Conservation (phyloP, 176 grass and related monocot genomes). For the Musa itinerans region DNA sequence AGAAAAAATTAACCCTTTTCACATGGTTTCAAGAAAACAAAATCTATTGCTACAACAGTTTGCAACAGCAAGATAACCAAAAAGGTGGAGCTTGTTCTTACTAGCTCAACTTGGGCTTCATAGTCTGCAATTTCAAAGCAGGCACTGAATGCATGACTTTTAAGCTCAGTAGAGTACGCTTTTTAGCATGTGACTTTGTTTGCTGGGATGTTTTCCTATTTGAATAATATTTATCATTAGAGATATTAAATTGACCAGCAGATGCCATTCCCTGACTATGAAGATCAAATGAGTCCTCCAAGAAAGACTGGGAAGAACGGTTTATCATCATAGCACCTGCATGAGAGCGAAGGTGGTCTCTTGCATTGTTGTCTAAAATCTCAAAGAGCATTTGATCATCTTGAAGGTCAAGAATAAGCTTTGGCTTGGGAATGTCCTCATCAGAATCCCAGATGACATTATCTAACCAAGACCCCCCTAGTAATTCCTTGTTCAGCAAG, state of each 20-base stretch:
- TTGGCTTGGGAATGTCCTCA: conserved; percentile 57
- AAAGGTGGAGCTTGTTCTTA: conserved; percentile 28
- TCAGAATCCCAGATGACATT: conserved; percentile 74
- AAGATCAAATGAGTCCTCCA: conserved; percentile 43
- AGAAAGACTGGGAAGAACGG: conserved; percentile 44
- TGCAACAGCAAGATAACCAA: neutral
- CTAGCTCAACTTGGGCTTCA: conserved; percentile 80
- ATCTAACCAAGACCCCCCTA: conserved; percentile 81
- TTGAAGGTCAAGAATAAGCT: conserved; percentile 86
- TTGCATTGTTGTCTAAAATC: conserved; percentile 67
- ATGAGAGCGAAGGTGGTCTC: conserved; percentile 70
- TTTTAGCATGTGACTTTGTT: conserved; percentile 86
- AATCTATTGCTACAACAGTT: neutral
- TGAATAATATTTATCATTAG: conserved; percentile 94
- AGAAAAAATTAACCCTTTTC: neutral
- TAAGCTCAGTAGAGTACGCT: conserved; percentile 56
- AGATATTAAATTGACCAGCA: conserved; percentile 66
- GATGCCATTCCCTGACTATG: conserved; percentile 39
- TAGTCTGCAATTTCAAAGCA: conserved; percentile 85
- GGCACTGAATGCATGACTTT: conserved; percentile 85
- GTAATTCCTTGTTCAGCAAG: conserved; percentile 65
- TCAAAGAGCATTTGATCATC: conserved; percentile 98
- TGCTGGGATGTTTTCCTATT: conserved; percentile 70
- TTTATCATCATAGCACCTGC: conserved; percentile 76
- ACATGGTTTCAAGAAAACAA: neutral